Conservation (phyloP, 2,329 filamentous ascomycete species). For the Aspergillus eucalypticola region DNA sequence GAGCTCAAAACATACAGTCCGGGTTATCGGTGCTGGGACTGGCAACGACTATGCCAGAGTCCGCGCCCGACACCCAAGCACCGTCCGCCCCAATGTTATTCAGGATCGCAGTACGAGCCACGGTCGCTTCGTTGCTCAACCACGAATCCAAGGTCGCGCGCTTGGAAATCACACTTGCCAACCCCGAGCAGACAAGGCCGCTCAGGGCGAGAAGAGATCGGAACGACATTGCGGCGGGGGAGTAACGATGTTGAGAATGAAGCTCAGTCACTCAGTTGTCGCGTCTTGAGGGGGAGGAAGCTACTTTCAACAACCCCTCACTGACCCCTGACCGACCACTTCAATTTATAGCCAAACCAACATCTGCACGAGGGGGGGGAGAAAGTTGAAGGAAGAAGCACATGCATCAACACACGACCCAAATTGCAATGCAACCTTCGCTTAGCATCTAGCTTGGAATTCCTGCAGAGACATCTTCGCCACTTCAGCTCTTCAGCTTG, state of each 20-base stretch:
- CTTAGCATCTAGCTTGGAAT: background rate
- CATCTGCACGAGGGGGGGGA: background rate
- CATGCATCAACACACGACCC: background rate
- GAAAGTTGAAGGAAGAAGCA: background rate
- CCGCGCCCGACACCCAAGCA: slow-evolving; percentile 9
- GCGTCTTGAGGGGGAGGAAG: background rate
- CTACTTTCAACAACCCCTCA: too few species aligned
- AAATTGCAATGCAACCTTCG: background rate
- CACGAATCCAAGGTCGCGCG: slow-evolving; percentile 11
- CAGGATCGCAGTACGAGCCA: slow-evolving; percentile 13
- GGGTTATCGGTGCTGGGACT: slow-evolving; percentile 40
- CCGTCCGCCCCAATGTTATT: slow-evolving; percentile 16
- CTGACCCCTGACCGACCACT: background rate
- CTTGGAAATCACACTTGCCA: background rate
- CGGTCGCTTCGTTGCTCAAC: slow-evolving; percentile 7
- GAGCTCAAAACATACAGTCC: slow-evolving; percentile 49
- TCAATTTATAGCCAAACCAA: background rate
- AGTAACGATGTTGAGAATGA: background rate
- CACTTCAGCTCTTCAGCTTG: background rate
- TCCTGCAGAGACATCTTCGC: background rate
- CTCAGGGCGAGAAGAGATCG: background rate
- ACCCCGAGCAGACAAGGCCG: background rate
- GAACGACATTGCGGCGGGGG: background rate
- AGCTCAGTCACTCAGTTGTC: background rate
- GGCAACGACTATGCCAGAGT: slow-evolving; percentile 14